Percentiles rank a stretch among this genome's conserved stretches.
Conservation (phyloP, 2,329 filamentous ascomycete species). For the Epichloe brachyelytri region DNA sequence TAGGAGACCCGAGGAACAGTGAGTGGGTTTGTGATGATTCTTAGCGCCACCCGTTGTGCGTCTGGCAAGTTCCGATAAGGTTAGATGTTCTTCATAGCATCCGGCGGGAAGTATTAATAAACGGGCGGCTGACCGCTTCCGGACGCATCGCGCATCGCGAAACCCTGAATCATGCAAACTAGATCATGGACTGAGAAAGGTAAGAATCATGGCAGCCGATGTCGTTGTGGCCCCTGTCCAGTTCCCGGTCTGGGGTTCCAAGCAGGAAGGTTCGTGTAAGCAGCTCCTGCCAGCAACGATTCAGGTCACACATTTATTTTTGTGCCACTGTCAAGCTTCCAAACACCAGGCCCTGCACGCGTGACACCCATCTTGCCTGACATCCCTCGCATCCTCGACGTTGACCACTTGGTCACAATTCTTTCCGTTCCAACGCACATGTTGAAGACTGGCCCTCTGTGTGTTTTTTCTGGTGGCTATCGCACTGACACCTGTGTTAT, state of each 20-base stretch:
- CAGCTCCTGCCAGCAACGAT: neutral
- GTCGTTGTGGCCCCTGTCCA: neutral
- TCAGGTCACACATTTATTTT: too few species aligned
- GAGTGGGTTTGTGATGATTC: neutral
- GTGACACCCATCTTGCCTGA: too few species aligned
- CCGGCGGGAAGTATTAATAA: neutral
- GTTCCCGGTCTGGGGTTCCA: too few species aligned
- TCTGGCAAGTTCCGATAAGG: conserved; percentile 3
- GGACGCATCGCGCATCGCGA: neutral
- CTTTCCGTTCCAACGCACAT: too few species aligned
- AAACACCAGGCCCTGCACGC: too few species aligned
- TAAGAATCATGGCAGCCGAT: neutral
- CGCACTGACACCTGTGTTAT: too few species aligned
- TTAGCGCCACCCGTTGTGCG: neutral
- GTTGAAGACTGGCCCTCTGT: too few species aligned
- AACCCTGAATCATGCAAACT: neutral
- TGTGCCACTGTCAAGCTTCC: too few species aligned
- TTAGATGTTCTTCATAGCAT: neutral
- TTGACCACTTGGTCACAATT: too few species aligned
- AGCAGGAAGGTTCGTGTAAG: neutral
- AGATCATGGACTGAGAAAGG: neutral
- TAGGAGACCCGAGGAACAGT: neutral
- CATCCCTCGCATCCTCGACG: too few species aligned
- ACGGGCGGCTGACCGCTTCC: neutral
- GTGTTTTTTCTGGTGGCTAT: too few species aligned